A percentile compares a stretch with the other conserved stretches of the same genome.
These are phyloP conservation scores for Aspergillus brasiliensis DNA, from an alignment of 2,329 filamentous ascomycete genomes.

Conservation along the genomic window DNA sequence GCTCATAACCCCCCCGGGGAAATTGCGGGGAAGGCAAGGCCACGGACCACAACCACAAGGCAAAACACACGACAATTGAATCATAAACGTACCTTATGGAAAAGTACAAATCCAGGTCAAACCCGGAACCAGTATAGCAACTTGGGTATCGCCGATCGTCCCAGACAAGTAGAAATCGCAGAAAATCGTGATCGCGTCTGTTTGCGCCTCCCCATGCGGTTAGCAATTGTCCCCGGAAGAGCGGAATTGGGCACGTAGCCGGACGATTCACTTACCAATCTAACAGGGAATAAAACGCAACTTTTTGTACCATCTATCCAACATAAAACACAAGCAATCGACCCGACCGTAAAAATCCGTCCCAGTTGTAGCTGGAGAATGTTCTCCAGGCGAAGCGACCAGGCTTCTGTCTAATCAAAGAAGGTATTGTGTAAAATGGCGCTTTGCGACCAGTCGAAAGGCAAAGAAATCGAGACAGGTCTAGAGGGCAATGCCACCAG, in stretches of 20 bases:
- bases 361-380: slow-evolving; percentile 11
- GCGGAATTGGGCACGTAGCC: slow-evolving; percentile 1
- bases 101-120: slow-evolving; percentile 18
- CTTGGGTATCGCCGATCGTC: slow-evolving; percentile 16
- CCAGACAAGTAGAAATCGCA: slow-evolving; percentile 20
- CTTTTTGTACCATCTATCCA: slow-evolving; percentile 32
- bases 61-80: neutral
- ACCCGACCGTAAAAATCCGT: slow-evolving; percentile 22
- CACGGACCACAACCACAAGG: neutral
- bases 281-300: slow-evolving; percentile 24
- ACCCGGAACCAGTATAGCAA: slow-evolving; percentile 16
- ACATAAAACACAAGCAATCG: slow-evolving; percentile 28
- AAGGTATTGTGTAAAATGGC: slow-evolving; percentile 12
- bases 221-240: slow-evolving; percentile 12
- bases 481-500: slow-evolving; percentile 12
- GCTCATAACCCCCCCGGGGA: neutral
- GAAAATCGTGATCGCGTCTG: slow-evolving; percentile 35
- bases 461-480: slow-evolving; percentile 13
- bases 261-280: slow-evolving; percentile 34
- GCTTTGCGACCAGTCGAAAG: slow-evolving; percentile 21
- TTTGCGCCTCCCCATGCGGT: slow-evolving; percentile 9
- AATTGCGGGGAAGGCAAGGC: neutral
- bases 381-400: slow-evolving; percentile 28
- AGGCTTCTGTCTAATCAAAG: slow-evolving; percentile 29
- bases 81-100: slow-evolving; percentile 20